phyloP scores from a whole-genome alignment of 208 protist genomes.

The Herpetomonas tarakana region DNA sequence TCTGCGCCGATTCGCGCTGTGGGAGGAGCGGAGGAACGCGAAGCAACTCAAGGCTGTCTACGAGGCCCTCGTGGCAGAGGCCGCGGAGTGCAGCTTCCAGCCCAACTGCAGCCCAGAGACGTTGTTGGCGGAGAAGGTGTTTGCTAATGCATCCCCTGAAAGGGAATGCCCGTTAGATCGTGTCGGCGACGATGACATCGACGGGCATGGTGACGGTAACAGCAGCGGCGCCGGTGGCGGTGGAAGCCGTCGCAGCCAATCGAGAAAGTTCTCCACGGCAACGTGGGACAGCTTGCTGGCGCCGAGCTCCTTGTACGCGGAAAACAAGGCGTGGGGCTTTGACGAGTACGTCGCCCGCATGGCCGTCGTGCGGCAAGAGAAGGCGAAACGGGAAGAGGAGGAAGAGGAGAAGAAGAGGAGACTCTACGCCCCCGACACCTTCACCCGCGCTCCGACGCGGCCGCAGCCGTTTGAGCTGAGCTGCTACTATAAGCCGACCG shows the following conservation, averaged over 20 bases:
- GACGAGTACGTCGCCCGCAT: constrained; percentile 46
- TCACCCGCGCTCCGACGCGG: constrained; percentile 28
- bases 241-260: neutral
- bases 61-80: constrained; percentile 28
- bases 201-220: no score
- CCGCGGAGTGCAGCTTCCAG: constrained; percentile 29
- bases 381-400: constrained; percentile 16
- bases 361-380: constrained; percentile 23
- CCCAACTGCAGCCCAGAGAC: constrained; percentile 10
- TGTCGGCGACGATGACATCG: neutral
- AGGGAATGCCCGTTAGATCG: neutral
- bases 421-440: constrained; percentile 31
- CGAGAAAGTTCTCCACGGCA: neutral
- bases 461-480: constrained; percentile 44
- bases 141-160: neutral
- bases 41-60: constrained; percentile 31
- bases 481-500: constrained; percentile 4
- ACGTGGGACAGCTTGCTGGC: constrained; percentile 12
- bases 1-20: constrained; percentile 26
- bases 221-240: neutral
- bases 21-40: constrained; percentile 39
- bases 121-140: constrained; percentile 1
- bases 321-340: constrained; percentile 25
- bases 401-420: constrained; percentile 38
- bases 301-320: constrained; percentile 13